phyloP scores from a whole-genome alignment of 176 grass and related monocot genomes.

The Oryza glaberrima region DNA sequence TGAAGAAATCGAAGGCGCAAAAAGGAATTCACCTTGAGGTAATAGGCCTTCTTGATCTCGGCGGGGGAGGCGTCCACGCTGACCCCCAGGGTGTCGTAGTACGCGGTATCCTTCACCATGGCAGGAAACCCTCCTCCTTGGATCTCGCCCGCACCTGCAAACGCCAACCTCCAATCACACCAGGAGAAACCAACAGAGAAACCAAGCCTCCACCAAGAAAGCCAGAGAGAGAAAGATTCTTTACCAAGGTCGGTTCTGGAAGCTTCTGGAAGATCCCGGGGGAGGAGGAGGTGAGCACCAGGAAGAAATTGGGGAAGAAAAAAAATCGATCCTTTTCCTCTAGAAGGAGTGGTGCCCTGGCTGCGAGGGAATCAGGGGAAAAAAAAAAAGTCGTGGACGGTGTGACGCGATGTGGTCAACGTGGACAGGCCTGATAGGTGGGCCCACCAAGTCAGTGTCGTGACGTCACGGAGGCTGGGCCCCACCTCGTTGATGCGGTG shows the following conservation, averaged over 20 bases:
- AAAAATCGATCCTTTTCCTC: neutral
- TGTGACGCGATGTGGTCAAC: constrained; percentile 11
- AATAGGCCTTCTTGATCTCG: constrained; percentile 99
- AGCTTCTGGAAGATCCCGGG: constrained; percentile 18
- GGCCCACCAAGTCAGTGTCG: neutral
- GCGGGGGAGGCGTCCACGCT: constrained; percentile 75
- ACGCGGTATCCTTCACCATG: constrained; percentile 93
- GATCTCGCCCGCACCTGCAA: constrained; percentile 30
- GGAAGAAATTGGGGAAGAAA: constrained; percentile 12
- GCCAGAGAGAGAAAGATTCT: neutral
- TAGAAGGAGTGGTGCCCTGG: neutral
- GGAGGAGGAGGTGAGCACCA: neutral
- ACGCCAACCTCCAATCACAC: neutral
- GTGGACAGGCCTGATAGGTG: neutral
- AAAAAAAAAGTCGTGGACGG: neutral
- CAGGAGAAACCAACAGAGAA: neutral
- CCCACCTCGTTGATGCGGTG: neutral
- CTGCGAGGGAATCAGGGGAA: neutral
- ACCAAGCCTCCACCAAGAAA: neutral
- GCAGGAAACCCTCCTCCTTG: constrained; percentile 9
- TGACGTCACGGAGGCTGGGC: neutral
- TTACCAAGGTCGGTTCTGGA: neutral
- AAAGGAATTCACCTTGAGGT: constrained; percentile 67
- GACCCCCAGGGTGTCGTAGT: constrained; percentile 80
- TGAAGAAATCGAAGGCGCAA: neutral